Conservation (phyloP, 306 rosid species). For the Fagus crenata region DNA sequence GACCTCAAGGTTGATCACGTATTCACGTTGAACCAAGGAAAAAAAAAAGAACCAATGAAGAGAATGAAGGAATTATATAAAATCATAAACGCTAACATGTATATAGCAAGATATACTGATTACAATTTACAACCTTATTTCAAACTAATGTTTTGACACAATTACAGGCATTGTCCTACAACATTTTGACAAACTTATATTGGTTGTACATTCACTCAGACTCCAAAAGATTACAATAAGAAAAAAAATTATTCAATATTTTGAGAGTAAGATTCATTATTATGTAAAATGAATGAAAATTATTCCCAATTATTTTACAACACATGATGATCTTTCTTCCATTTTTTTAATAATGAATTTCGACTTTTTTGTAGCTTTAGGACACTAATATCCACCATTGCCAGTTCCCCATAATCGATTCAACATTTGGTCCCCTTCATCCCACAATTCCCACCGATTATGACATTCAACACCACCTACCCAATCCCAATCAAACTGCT, state of each 20-base stretch:
- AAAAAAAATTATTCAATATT: too few relatives aligned
- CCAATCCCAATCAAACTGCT: constrained; percentile 57
- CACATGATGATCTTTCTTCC: too few relatives aligned
- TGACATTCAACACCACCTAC: constrained; percentile 37
- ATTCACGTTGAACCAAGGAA: not conserved
- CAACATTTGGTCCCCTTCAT: constrained; percentile 33
- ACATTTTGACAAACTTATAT: too few relatives aligned
- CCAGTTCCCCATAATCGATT: constrained; percentile 48
- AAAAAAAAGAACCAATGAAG: not conserved
- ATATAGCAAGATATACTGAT: not conserved
- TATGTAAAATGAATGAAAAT: too few relatives aligned
- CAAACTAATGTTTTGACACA: not conserved
- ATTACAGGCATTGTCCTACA: not conserved
- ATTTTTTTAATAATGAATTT: too few relatives aligned
- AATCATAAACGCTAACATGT: not conserved
- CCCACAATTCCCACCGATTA: constrained; percentile 35
- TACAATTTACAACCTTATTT: not conserved
- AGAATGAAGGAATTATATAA: not conserved
- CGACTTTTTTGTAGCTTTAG: not conserved
- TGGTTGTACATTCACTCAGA: not conserved
- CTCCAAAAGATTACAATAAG: too few relatives aligned
- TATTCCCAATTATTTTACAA: too few relatives aligned
- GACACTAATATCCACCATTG: constrained; percentile 22
- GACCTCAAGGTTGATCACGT: not conserved
- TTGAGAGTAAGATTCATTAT: too few relatives aligned